Evolutionary conservation across 2,329 filamentous ascomycete genomes (phyloP), one percentile per base, ranked within the genome.

Genomic region (Sporothrix pallida): DNA sequence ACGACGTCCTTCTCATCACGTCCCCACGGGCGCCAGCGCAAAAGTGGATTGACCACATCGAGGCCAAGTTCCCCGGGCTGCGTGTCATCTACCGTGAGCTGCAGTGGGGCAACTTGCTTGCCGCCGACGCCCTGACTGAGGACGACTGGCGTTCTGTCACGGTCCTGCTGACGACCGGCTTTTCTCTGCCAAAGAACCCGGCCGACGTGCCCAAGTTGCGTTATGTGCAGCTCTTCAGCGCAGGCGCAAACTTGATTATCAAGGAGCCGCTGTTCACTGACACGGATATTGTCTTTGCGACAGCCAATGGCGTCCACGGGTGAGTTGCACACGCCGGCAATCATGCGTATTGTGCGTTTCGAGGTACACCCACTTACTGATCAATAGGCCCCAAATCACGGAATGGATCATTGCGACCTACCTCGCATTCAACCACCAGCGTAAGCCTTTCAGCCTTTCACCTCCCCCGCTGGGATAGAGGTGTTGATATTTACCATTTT

Each of bases 261-360:
- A 78, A 84, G 1, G 78, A 83, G 13, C 84, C 84, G 1, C 73
- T 89, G 0, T 89, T 87, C 74, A 82, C 79, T 26, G 85, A 87
- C 26, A 87, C 84, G 0, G 81, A 87, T 68, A 80, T 88, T 8
- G 78, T 80, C 0, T 87, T 90, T 75, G 87, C 84, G 62, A 87
- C 87, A 0, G 86, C 87, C 0, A 89, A 87, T 74, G 88, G 88
- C 0, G 85, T 89, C n/a, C 86, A 88, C 56, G 87, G 86, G 87
- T 87, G 75, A 78, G 84, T 78, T 68, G n/a, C 20, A 56, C 20
- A 26, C n/a, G n/a, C 15, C 9, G 7, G 17, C 23, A 23, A 8
- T n/a, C 5, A 7, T 26, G 37, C n/a, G 9, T 6, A n/a, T 68
- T 31, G 12, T 52, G 20, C 6, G 15, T 10, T 44, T 52, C 2